phyloP scores from a whole-genome alignment of 1,139 yeast species.

The Geotrichum australiense region DNA sequence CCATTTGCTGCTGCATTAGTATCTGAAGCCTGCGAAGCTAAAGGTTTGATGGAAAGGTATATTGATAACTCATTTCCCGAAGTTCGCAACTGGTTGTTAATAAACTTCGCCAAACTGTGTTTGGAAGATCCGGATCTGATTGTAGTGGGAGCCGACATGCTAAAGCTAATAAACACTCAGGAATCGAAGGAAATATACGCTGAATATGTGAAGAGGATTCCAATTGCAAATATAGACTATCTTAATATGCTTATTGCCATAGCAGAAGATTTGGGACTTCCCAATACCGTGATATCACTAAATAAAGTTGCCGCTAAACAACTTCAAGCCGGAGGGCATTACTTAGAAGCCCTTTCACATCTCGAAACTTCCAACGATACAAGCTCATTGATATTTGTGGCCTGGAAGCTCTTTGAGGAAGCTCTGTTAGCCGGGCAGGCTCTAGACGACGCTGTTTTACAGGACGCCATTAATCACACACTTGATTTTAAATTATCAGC shows the following conservation, averaged over 20 bases:
- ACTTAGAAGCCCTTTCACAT: slow-evolving; percentile 60
- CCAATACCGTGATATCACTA: slow-evolving; percentile 19
- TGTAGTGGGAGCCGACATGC: slow-evolving; percentile 24
- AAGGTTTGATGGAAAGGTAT: slow-evolving; percentile 52
- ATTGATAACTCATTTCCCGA: slow-evolving; percentile 12
- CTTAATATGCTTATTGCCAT: slow-evolving; percentile 70
- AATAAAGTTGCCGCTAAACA: slow-evolving; percentile 24
- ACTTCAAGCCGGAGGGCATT: slow-evolving; percentile 30
- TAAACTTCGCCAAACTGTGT: slow-evolving; percentile 27
- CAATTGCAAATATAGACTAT: slow-evolving; percentile 55
- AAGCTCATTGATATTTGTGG: slow-evolving; percentile 37
- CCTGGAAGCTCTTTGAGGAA: slow-evolving; percentile 55
- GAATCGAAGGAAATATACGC: slow-evolving; percentile 45
- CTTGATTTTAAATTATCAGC: slow-evolving; percentile 37
- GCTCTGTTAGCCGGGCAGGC: slow-evolving; percentile 43
- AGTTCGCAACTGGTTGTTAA: slow-evolving; percentile 25
- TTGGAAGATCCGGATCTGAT: slow-evolving; percentile 19
- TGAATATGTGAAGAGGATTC: slow-evolving; percentile 54
- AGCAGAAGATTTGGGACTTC: slow-evolving; percentile 40
- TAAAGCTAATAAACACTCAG: slow-evolving; percentile 20
- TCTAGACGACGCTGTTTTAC: slow-evolving; percentile 20
- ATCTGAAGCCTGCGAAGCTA: slow-evolving; percentile 57
- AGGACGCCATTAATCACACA: slow-evolving; percentile 27
- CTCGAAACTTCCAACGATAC: slow-evolving; percentile 60
- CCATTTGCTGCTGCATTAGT: slow-evolving; percentile 61